Conservation (phyloP, 2,329 filamentous ascomycete genomes). For the Camillea tinctor region DNA sequence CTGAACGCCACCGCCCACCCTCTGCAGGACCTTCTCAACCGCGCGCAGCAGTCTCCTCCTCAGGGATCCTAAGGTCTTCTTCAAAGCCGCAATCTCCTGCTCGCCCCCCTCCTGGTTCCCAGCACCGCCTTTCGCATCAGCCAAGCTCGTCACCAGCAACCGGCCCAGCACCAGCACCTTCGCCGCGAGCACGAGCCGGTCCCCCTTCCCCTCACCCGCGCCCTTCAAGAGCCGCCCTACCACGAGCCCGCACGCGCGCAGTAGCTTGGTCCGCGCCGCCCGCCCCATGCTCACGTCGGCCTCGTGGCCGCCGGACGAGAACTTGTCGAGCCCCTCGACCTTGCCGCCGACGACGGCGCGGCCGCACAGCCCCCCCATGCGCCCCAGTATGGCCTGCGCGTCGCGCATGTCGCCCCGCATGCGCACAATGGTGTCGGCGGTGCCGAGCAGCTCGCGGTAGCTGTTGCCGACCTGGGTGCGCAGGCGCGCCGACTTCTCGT, state of each 20-base stretch:
- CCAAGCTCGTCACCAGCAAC: constrained; percentile 71
- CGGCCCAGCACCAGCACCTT: constrained; percentile 76
- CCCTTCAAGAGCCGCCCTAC: constrained; percentile 49
- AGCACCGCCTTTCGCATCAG: constrained; percentile 38
- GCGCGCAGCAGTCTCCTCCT: constrained; percentile 63
- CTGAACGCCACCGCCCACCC: constrained; percentile 49
- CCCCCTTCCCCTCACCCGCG: constrained; percentile 39
- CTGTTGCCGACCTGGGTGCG: constrained; percentile 63
- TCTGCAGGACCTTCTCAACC: constrained; percentile 68
- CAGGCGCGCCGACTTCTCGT: constrained; percentile 61
- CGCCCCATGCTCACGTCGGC: constrained; percentile 24
- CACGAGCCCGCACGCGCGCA: constrained; percentile 52
- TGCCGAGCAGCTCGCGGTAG: constrained; percentile 88
- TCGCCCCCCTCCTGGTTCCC: constrained; percentile 35
- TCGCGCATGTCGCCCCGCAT: constrained; percentile 79
- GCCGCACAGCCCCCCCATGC: constrained; percentile 76
- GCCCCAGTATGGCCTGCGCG: constrained; percentile 69
- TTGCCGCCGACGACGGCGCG: constrained; percentile 68
- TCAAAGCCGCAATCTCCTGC: constrained; percentile 55
- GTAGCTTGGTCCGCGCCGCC: constrained; percentile 46
- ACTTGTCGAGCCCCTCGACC: constrained; percentile 52
- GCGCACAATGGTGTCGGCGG: constrained; percentile 87
- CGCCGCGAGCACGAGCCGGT: constrained; percentile 56
- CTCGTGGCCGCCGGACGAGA: constrained; percentile 32
- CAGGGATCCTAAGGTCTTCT: constrained; percentile 61